Conservation (phyloP, 176 grass and related monocot species). For the Thinopyrum elongatum region DNA sequence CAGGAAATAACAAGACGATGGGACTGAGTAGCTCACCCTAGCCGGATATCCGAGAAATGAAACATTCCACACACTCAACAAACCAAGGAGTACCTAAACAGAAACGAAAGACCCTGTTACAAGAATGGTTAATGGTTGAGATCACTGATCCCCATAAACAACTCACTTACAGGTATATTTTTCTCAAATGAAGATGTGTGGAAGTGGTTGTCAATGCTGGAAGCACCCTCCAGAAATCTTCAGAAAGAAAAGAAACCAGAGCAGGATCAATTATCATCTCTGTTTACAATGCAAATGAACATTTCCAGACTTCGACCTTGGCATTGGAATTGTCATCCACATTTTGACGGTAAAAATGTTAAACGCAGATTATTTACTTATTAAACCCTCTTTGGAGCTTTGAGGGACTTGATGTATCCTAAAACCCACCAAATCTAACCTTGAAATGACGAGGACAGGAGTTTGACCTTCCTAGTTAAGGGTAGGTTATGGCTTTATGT, state of each 20-base stretch:
- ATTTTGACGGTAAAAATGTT: conserved; percentile 22
- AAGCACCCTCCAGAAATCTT: conserved; percentile 98
- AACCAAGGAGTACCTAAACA: conserved; percentile 89
- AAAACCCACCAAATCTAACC: neutral
- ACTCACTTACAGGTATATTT: conserved; percentile 86
- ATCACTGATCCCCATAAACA: conserved; percentile 6
- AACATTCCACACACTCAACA: conserved; percentile 98
- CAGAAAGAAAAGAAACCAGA: conserved; percentile 30
- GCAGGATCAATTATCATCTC: neutral
- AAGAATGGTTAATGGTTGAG: conserved; percentile 14
- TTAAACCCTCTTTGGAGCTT: neutral
- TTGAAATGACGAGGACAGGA: neutral
- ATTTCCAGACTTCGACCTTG: neutral
- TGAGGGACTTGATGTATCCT: neutral
- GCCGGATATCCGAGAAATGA: conserved; percentile 92
- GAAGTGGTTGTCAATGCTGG: conserved; percentile 84
- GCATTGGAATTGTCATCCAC: conserved; percentile 1
- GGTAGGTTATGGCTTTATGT: neutral
- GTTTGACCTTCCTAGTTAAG: neutral
- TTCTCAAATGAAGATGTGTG: conserved; percentile 74
- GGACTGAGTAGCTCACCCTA: conserved; percentile 52
- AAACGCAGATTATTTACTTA: neutral
- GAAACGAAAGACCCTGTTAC: conserved; percentile 33
- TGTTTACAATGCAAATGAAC: neutral
- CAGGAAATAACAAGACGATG: conserved; percentile 1